These are phyloP conservation scores for Trichoderma lentiforme DNA, from an alignment of 2,329 filamentous ascomycete species.

Conservation along the genomic window DNA sequence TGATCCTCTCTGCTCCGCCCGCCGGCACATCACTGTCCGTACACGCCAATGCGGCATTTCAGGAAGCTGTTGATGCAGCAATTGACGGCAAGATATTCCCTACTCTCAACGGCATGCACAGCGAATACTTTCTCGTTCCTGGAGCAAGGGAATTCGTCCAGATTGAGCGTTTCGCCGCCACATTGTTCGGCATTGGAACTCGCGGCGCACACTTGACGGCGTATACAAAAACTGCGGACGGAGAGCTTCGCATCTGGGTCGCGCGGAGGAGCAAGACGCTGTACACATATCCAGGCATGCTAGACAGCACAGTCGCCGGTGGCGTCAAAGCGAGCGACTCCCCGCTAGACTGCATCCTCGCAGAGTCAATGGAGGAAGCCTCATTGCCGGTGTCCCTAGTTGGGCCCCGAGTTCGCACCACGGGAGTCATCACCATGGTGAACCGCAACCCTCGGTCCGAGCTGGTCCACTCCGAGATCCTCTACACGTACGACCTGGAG, in stretches of 20 bases:
- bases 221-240: conserved; percentile 43
- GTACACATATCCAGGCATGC: conserved; percentile 69
- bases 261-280: conserved; percentile 63
- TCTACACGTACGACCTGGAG: conserved; percentile 75
- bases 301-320: conserved; percentile 79
- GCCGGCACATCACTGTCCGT: conserved; percentile 24
- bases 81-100: conserved; percentile 38
- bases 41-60: conserved; percentile 39
- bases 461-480: conserved; percentile 38
- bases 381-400: conserved; percentile 33
- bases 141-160: conserved; percentile 37
- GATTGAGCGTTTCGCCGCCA: conserved; percentile 60
- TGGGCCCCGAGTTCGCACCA: conserved; percentile 23
- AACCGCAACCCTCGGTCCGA: conserved; percentile 29
- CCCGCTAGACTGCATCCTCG: conserved; percentile 64
- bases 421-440: conserved; percentile 36
- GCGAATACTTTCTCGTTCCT: conserved; percentile 42
- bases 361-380: conserved; percentile 73
- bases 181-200: conserved; percentile 64
- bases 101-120: conserved; percentile 37
- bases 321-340: conserved; percentile 66
- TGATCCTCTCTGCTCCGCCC: conserved; percentile 32
- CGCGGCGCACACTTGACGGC: conserved; percentile 66
- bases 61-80: conserved; percentile 38
- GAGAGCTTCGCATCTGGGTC: conserved; percentile 66